phyloP scores from a whole-genome alignment of 495 filamentous ascomycete genomes.

The Darksidea phi region DNA sequence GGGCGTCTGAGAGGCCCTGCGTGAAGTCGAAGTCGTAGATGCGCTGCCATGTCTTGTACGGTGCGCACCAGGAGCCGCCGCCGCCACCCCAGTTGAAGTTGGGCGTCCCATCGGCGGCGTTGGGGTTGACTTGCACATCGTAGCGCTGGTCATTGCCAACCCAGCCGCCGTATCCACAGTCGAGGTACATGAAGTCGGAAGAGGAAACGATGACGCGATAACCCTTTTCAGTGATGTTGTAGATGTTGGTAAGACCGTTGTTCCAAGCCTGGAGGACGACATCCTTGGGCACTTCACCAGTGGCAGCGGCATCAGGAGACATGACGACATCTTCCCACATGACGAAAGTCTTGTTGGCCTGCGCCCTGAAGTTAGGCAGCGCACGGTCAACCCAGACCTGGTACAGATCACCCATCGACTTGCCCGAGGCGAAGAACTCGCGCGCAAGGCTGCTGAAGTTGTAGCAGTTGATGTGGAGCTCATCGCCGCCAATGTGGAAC shows the following conservation, averaged over 20 bases:
- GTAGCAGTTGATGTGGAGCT: slow-evolving; percentile 55
- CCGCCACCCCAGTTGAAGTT: slow-evolving; percentile 56
- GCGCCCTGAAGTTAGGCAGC: slow-evolving; percentile 52
- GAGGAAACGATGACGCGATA: slow-evolving; percentile 58
- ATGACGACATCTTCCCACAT: slow-evolving; percentile 60
- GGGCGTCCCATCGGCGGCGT: slow-evolving; percentile 39
- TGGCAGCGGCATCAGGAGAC: slow-evolving; percentile 38
- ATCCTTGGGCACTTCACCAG: slow-evolving; percentile 51
- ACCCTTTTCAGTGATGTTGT: slow-evolving; percentile 51
- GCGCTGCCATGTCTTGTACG: slow-evolving; percentile 62
- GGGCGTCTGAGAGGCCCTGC: slow-evolving; percentile 47
- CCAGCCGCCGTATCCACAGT: slow-evolving; percentile 57
- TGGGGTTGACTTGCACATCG: slow-evolving; percentile 51
- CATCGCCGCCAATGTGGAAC: slow-evolving; percentile 58
- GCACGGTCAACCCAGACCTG: slow-evolving; percentile 58
- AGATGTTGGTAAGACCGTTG: slow-evolving; percentile 53
- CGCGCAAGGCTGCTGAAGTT: slow-evolving; percentile 52
- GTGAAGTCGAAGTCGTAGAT: slow-evolving; percentile 63
- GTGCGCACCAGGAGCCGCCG: slow-evolving; percentile 59
- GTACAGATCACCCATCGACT: slow-evolving; percentile 52
- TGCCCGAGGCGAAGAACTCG: slow-evolving; percentile 52
- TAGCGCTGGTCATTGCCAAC: slow-evolving; percentile 57
- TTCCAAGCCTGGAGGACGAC: slow-evolving; percentile 58
- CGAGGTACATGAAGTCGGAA: slow-evolving; percentile 57
- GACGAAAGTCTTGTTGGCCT: slow-evolving; percentile 48